Evolutionary conservation across 2,329 filamentous ascomycete species (phyloP), one percentile per base, ranked within the genome.

Genomic region (Nemania sp.): DNA sequence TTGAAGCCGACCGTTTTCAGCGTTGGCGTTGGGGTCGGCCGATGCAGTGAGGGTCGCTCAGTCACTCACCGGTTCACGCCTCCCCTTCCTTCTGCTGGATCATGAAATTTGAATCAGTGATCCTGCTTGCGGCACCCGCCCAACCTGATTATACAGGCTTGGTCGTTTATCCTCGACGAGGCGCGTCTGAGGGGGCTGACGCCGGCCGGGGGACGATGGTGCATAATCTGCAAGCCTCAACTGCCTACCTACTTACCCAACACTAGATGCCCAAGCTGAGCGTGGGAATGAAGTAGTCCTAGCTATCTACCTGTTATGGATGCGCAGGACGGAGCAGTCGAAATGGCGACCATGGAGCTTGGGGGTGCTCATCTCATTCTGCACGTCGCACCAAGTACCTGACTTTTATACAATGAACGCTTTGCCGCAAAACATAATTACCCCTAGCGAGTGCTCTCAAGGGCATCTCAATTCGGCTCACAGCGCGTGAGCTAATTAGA

Each of bases 331-430:
- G 54, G 55, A 54, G 45, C 45, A 25, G 59, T 32, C 56, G 51
- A 62, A 55, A 62, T 59, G 50, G 55, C 51, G 47, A 34, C 34
- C 49, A 49, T 45, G 39, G 43, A 59, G 49, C 56, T 49, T 40
- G 34, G 43, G 43, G 29, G 54, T 11, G 39, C 54, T 32, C 35
- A 45, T 32, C n/a, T n/a, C n/a, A n/a, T n/a, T n/a, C n/a, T n/a
- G n/a, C n/a, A n/a, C n/a, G n/a, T n/a, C n/a, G n/a, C n/a, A n/a
- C n/a, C n/a, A n/a, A n/a, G n/a, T n/a, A n/a, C n/a, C n/a, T n/a
- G 32, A 18, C 45, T 35, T 21, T 47, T 32, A 25, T 43, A 32
- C 39, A 32, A 62, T 50, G 15, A 42, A 20, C 39, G 39, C 45
- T 29, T 34, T 35, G 18, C 42, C n/a, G 20, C 43, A 53, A 39